phyloP scores from a whole-genome alignment of 2,329 filamentous ascomycete species.

The Colletotrichum sublineola region DNA sequence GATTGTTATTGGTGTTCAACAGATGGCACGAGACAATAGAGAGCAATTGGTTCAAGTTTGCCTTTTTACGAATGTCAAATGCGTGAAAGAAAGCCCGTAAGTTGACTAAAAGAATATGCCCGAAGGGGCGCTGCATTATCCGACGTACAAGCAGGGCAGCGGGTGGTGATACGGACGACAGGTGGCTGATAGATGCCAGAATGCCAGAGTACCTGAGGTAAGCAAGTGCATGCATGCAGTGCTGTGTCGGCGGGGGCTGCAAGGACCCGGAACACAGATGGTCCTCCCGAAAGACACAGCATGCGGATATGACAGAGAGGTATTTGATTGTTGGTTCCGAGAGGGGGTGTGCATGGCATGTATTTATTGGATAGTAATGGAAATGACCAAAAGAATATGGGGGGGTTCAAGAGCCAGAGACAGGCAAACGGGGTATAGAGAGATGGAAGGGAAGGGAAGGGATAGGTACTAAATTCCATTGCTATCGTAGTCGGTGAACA shows the following conservation, averaged over 20 bases:
- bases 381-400: background rate
- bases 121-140: conserved; percentile 3
- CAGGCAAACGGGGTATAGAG: background rate
- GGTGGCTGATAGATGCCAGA: background rate
- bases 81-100: background rate
- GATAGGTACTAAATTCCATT: background rate
- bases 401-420: background rate
- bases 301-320: background rate
- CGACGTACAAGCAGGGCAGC: background rate
- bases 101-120: conserved; percentile 12
- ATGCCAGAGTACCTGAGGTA: background rate
- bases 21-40: conserved; percentile 35
- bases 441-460: background rate
- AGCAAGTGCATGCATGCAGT: background rate
- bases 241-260: conserved; percentile 38
- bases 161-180: background rate
- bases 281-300: conserved; percentile 15
- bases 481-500: background rate
- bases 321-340: background rate
- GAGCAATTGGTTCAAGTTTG: conserved; percentile 28
- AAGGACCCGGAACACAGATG: conserved; percentile 40
- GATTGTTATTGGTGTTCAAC: conserved; percentile 18
- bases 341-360: background rate
- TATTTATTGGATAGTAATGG: background rate
- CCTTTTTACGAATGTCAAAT: background rate